Base-by-base conservation (phyloP, 2,329 filamentous ascomycete genomes). In the Eurotiales sp. region DNA sequence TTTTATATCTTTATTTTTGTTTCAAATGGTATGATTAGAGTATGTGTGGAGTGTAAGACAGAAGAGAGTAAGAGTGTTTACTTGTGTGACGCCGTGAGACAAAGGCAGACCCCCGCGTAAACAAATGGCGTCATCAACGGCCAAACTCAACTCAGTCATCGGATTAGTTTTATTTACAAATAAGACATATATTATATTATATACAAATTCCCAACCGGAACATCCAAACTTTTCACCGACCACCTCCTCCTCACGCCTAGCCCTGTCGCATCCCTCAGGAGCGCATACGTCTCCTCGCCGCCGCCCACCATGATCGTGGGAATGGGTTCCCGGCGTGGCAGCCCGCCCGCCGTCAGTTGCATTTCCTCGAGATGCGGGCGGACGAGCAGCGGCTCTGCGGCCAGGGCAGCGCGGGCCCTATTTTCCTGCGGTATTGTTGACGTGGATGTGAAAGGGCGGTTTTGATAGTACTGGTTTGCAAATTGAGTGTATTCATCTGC, bases 291-390 rank as follows among this genome's bases (percentile, higher is more conserved):
- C 51, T 79, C 76, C 8, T 84, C 77, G 0, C 85, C 86, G 0
- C 88, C 90, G 0, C 83, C 83, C 17, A 95, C 81, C 81, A 97
- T 88, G 34, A 95, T 78, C 81, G 96, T 83, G 11, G 88, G 82
- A 32, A 97, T 85, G 2, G 85, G 85, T 61, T 90, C 78, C 37
- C 83, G 80, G 10, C 90, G 75, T 48, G 79, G 77, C 46, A 90
- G 74, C 0, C 90, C 90, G 3, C 77, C 79, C 0, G 85, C 82
- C 2, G 87, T 90, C 44, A 76, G 71, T 72, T 96, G 92, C 46
- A 76, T 72, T 57, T 86, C 79, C 46, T 95, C 88, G 3, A 99
- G 76, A 43, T 93, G 70, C 1, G 93, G 93, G 30, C 83, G 75
- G 22, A 81, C 74, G 8, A 83, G 69, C 25, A 63, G 62, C 8